phyloP scores from a whole-genome alignment of 2,329 filamentous ascomycete species.

The Epichloe sp. region DNA sequence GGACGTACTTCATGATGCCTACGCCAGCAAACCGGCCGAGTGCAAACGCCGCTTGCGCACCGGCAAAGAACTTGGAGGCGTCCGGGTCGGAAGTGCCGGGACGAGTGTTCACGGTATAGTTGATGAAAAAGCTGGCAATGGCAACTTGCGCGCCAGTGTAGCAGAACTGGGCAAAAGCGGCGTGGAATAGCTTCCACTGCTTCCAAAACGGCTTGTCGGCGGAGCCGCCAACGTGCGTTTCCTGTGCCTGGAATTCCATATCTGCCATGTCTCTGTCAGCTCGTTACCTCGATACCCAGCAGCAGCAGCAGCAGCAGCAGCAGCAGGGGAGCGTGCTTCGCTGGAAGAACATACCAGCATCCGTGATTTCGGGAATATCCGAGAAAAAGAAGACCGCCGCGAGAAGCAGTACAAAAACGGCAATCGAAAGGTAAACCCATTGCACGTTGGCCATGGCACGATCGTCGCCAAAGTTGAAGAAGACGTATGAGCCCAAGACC shows the following conservation, averaged over 20 bases:
- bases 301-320: no score
- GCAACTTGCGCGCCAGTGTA: conserved; percentile 63
- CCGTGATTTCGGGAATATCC: conserved; percentile 57
- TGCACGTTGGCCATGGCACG: conserved; percentile 53
- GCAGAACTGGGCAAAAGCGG: conserved; percentile 63
- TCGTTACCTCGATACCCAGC: no score
- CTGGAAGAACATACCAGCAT: conserved; percentile 18
- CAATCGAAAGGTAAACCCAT: conserved; percentile 65
- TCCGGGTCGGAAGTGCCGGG: conserved; percentile 33
- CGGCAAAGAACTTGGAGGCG: conserved; percentile 57
- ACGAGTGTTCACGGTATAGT: conserved; percentile 53
- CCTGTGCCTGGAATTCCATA: conserved; percentile 47
- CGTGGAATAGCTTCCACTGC: conserved; percentile 66
- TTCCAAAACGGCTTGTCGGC: conserved; percentile 51
- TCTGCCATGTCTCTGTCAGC: conserved; percentile 29
- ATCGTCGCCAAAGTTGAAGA: conserved; percentile 51
- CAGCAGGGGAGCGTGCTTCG: no score
- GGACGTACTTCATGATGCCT: conserved; percentile 51
- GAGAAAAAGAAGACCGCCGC: conserved; percentile 54
- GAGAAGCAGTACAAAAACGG: conserved; percentile 54
- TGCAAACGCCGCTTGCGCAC: conserved; percentile 61
- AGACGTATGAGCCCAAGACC: conserved; percentile 58
- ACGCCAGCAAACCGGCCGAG: conserved; percentile 58
- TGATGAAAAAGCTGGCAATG: conserved; percentile 58
- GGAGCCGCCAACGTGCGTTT: conserved; percentile 34